These are phyloP conservation scores for Scutellaria minor DNA, from an alignment of 257 asterid species.

Conservation along the genomic window DNA sequence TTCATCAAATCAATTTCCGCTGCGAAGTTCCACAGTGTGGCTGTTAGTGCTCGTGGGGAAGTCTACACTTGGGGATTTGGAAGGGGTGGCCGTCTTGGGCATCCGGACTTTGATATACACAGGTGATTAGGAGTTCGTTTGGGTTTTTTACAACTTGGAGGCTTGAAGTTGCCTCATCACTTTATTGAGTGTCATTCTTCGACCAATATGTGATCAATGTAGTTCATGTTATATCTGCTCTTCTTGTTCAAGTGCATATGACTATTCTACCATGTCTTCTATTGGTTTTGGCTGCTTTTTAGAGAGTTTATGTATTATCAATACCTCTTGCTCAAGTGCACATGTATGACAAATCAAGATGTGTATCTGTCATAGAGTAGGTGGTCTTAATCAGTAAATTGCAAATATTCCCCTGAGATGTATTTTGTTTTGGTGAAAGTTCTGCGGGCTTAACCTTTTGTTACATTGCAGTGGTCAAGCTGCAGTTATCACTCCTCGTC, in stretches of 20 bases:
- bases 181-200: constrained; percentile 21
- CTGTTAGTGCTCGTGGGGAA: constrained; percentile 83
- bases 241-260: constrained; percentile 5
- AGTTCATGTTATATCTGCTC: not conserved
- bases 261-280: not conserved
- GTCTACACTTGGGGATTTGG: constrained; percentile 99
- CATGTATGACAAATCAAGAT: constrained; percentile 17
- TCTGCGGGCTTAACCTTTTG: constrained; percentile 25
- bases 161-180: constrained; percentile 6
- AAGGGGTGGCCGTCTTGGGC: constrained; percentile 99
- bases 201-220: not conserved
- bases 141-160: not conserved
- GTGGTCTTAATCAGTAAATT: not conserved
- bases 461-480: constrained; percentile 90
- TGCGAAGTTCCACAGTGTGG: constrained; percentile 96
- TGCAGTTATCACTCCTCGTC: constrained; percentile 98
- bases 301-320: not conserved
- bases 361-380: constrained; percentile 14
- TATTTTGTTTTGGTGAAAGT: constrained; percentile 11
- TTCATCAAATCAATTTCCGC: constrained; percentile 76
- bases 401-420: not conserved
- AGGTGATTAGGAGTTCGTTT: constrained; percentile 54
- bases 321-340: constrained; percentile 13
- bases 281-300: not conserved
- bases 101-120: constrained; percentile 95